These are phyloP conservation scores for Tieghemostelium lacteum DNA, from an alignment of 78 protist genomes.

Conservation along the genomic window DNA sequence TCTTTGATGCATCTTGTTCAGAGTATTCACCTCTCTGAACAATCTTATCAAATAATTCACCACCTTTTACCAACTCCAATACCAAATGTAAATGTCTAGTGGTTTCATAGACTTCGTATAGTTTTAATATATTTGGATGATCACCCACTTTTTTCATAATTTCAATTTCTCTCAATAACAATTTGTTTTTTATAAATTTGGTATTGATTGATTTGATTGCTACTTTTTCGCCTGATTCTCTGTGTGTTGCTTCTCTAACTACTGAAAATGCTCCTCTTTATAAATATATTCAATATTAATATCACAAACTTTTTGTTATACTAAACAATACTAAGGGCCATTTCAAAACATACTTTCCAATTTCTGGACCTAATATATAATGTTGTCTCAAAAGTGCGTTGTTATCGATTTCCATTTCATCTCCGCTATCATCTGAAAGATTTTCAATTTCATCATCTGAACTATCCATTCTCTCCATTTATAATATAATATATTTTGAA, in stretches of 20 bases:
- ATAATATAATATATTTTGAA: no score
- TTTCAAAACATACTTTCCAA: constrained; percentile 24
- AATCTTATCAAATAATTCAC: constrained; percentile 94
- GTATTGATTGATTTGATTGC: constrained; percentile 80
- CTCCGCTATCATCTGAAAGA: constrained; percentile 32
- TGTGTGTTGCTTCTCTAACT: constrained; percentile 72
- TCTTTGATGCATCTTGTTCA: constrained; percentile 87
- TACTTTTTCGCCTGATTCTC: constrained; percentile 52
- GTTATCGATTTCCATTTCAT: constrained; percentile 11
- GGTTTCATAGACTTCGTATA: constrained; percentile 81
- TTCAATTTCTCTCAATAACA: constrained; percentile 85
- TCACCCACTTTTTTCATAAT: constrained; percentile 81
- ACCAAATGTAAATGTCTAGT: constrained; percentile 68
- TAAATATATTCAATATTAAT: neutral
- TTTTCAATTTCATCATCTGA: constrained; percentile 68
- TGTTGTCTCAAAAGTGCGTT: constrained; percentile 2
- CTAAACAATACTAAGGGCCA: neutral
- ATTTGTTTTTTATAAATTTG: constrained; percentile 65
- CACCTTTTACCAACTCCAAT: constrained; percentile 90
- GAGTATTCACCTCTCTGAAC: constrained; percentile 89
- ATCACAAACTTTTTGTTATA: neutral
- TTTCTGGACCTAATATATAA: constrained; percentile 50
- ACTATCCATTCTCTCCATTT: constrained; percentile 29
- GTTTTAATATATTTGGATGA: constrained; percentile 79
- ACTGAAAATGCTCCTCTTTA: constrained; percentile 81